A percentile compares a stretch with the other conserved stretches of the same genome.
Conservation (phyloP, 164 flowering plant genomes). For the Nelumbo lutea region DNA sequence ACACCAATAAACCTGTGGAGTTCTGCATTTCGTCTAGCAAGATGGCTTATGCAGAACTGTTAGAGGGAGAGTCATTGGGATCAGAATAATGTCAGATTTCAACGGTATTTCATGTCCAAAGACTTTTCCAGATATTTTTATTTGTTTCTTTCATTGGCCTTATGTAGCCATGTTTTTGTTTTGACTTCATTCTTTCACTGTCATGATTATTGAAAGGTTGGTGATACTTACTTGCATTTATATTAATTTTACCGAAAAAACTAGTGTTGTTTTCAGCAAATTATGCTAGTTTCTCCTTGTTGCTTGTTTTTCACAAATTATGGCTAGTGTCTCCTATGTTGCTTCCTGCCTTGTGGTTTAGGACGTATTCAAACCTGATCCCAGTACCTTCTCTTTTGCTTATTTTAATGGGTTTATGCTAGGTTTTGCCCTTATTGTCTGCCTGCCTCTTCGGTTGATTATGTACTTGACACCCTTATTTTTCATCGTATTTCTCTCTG, state of each 20-base stretch:
- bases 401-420: not conserved
- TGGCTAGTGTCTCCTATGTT: no score
- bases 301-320: no score
- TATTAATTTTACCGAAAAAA: no score
- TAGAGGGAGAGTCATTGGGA: constrained; percentile 79
- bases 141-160: not conserved
- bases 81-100: constrained; percentile 80
- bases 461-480: no score
- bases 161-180: not conserved
- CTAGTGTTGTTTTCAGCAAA: no score
- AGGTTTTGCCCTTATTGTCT: not conserved
- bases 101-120: constrained; percentile 44
- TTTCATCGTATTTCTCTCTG: no score
- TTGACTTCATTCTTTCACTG: not conserved
- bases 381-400: not conserved
- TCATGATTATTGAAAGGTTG: not conserved
- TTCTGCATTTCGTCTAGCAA: constrained; percentile 84
- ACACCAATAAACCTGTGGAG: constrained; percentile 79
- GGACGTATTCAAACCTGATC: no score
- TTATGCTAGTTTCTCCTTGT: no score
- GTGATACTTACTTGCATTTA: no score
- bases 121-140: not conserved
- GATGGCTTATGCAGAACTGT: constrained; percentile 79
- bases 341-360: no score
- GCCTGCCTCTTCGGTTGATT: no score